phyloP scores from a whole-genome alignment of 345 rosid genomes.

The Murraya paniculata region DNA sequence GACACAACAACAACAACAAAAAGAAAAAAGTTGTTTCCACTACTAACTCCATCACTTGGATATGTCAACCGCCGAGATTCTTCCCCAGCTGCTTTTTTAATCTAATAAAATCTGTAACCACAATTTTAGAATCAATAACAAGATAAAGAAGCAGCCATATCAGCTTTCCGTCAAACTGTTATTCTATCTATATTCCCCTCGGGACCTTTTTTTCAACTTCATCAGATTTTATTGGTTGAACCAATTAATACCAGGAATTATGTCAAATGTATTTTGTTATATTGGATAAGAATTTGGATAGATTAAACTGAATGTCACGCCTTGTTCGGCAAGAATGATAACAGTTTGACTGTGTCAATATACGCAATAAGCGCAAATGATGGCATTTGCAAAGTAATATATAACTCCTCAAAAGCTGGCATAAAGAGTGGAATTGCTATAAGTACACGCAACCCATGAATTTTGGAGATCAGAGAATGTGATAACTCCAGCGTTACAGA shows the following conservation, averaged over 20 bases:
- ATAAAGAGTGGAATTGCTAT: not conserved
- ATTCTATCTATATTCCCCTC: too few species aligned
- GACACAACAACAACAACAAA: not conserved
- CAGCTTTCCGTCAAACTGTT: not conserved
- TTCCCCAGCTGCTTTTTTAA: not conserved
- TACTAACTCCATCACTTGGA: not conserved
- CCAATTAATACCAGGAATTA: not conserved
- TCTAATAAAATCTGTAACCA: not conserved
- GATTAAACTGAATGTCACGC: not conserved
- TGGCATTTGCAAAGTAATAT: not conserved
- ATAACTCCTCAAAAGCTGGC: not conserved
- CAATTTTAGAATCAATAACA: not conserved
- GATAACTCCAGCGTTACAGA: not conserved
- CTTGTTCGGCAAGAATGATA: not conserved
- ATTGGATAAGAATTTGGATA: not conserved
- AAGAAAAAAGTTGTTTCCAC: not conserved
- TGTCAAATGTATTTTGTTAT: too few species aligned
- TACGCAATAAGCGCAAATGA: not conserved
- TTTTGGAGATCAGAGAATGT: too few species aligned
- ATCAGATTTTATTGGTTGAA: not conserved
- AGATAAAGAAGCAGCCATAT: not conserved
- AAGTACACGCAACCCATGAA: not conserved
- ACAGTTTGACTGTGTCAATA: not conserved
- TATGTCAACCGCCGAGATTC: not conserved
- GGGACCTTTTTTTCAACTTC: not conserved